Base-by-base conservation (phyloP, 169 alveolate genomes). In the Plasmodium gallinaceum region DNA sequence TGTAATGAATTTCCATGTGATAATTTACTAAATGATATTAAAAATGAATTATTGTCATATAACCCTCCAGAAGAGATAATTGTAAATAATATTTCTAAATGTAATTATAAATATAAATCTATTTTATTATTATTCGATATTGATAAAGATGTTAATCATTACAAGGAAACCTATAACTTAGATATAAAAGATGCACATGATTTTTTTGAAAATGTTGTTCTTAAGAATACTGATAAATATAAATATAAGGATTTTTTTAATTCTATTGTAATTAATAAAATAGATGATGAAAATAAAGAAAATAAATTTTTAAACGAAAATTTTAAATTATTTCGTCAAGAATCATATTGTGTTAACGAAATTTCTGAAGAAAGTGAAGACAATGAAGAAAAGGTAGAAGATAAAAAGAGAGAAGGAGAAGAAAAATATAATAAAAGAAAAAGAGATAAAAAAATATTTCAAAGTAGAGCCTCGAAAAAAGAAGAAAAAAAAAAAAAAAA, bases 61-160 rank as follows among this genome's bases (percentile, higher is more conserved):
- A 75, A 20, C 66, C 80, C 95, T 83, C 61, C 76, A 22, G 74
- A 93, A 90, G 88, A 92, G 92, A 68, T 74, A 61, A 48, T 73
- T 69, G 88, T 61, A 78, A 58, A 88, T 88, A 42, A 74, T 18
- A 1, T 8, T 22, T 24, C 66, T 12, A 60, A 43, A 42, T 16
- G 10, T 3, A 12, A 12, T 20, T 64, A 88, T 64, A 74, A 74
- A 45, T 26, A 57, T 8, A 73, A 74, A 39, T 37, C 74, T 9
- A 68, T 83, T 52, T 52, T 83, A 32, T 66, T 83, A 9, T 32
- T 83, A 24, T 83, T 83, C 26, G 85, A 83, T 32, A 42, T 69
- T 7, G 42, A 52, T 7, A 12, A 32, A 37, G 91, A 83, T 39
- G 26, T 83, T 52, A 8, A 39, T 7, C 45, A 26, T 54, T 83